Conservation (phyloP, 805 yeast species). For the Kuraishia molischiana region DNA sequence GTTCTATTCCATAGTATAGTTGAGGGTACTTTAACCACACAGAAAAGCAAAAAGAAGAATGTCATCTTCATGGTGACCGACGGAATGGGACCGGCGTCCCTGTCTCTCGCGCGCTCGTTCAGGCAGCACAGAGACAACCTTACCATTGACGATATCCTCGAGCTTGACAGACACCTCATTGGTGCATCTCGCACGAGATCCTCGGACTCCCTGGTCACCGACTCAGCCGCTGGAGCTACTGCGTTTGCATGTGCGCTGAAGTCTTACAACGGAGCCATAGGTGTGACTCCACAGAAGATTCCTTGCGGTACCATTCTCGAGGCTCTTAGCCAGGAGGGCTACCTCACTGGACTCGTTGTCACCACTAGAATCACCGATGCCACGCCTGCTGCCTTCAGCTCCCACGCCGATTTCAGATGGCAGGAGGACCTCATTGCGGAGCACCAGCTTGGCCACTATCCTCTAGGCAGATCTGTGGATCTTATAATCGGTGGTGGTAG, state of each 20-base stretch:
- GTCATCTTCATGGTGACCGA: slow-evolving; percentile 85
- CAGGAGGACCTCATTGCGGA: slow-evolving; percentile 82
- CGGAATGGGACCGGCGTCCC: slow-evolving; percentile 92
- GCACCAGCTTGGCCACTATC: slow-evolving; percentile 77
- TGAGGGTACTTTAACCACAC: too few species aligned
- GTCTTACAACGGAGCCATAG: slow-evolving; percentile 85
- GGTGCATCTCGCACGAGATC: slow-evolving; percentile 86
- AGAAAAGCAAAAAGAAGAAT: slow-evolving; percentile 64
- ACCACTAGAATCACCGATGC: slow-evolving; percentile 92
- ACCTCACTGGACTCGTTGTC: slow-evolving; percentile 81
- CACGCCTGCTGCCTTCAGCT: slow-evolving; percentile 83
- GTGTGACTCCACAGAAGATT: slow-evolving; percentile 54
- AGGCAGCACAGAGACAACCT: slow-evolving; percentile 51
- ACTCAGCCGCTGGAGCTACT: slow-evolving; percentile 96
- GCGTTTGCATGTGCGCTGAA: slow-evolving; percentile 83
- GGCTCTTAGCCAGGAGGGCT: slow-evolving; percentile 76
- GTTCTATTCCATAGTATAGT: too few species aligned
- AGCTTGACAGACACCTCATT: slow-evolving; percentile 58
- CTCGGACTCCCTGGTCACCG: slow-evolving; percentile 69
- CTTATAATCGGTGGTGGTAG: slow-evolving; percentile 89
- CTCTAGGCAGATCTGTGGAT: slow-evolving; percentile 73
- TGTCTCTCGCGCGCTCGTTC: slow-evolving; percentile 71
- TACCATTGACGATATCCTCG: slow-evolving; percentile 43
- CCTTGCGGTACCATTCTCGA: slow-evolving; percentile 89
- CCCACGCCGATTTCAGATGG: slow-evolving; percentile 68